Percentiles rank a stretch among this genome's conserved stretches.
Evolutionary conservation across 1,284 basidiomycete genomes (phyloP).

Genomic region (Coniferiporia sulphurascens): DNA sequence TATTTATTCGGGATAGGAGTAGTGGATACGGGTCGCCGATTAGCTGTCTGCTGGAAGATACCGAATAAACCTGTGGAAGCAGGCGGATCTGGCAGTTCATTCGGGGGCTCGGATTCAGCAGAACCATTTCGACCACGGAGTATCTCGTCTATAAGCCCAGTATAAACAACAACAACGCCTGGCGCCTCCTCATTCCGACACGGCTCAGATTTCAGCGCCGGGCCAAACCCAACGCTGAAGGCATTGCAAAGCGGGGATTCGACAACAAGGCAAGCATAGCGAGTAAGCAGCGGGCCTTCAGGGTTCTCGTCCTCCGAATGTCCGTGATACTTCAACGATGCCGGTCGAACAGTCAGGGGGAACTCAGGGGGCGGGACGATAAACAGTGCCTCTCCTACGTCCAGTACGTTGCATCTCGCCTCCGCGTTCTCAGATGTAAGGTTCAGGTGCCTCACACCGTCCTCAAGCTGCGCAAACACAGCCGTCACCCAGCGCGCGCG

Average conservation of each 20-base stretch:
- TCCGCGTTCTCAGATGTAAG: slow-evolving; percentile 6
- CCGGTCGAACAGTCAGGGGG: slow-evolving; percentile 12
- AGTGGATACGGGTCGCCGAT: background rate
- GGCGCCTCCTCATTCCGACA: slow-evolving; percentile 10
- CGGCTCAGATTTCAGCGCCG: slow-evolving; percentile 7
- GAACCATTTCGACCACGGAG: background rate
- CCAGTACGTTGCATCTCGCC: background rate
- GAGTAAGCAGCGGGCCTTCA: slow-evolving; percentile 6
- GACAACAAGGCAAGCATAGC: slow-evolving; percentile 12
- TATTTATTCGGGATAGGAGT: background rate
- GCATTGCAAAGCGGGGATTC: slow-evolving; percentile 14
- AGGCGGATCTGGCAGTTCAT: background rate
- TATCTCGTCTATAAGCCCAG: slow-evolving; percentile 6
- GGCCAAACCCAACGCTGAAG: slow-evolving; percentile 14
- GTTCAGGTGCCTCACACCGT: slow-evolving; percentile 1
- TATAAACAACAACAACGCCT: slow-evolving; percentile 15
- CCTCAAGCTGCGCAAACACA: slow-evolving; percentile 8
- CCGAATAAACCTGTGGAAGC: slow-evolving; percentile 3
- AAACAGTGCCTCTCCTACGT: background rate
- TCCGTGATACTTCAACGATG: slow-evolving; percentile 4
- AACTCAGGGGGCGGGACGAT: slow-evolving; percentile 5
- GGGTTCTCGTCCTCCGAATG: slow-evolving; percentile 2
- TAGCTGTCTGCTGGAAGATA: slow-evolving; percentile 5
- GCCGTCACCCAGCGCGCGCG: slow-evolving; percentile 12
- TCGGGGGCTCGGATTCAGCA: background rate